These are phyloP conservation scores for Myxozyma neglecta DNA, from an alignment of 805 yeast genomes.

Conservation along the genomic window DNA sequence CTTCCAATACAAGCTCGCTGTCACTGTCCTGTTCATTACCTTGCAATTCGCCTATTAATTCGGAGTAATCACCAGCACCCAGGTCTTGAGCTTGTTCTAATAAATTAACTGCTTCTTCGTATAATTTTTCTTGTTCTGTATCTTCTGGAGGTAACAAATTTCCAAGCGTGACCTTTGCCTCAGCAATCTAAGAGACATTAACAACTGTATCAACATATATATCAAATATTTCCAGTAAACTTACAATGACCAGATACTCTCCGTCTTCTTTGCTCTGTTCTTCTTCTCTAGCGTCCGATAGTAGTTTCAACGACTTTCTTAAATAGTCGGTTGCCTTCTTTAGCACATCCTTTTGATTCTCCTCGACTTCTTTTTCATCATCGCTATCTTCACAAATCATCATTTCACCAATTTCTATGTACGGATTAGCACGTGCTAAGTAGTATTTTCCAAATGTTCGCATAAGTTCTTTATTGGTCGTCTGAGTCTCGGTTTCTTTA, in stretches of 20 bases:
- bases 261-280: constrained; percentile 5
- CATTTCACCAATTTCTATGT: constrained; percentile 37
- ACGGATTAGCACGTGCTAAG: constrained; percentile 38
- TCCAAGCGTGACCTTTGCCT: constrained; percentile 77
- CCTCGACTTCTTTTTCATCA: constrained; percentile 16
- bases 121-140: constrained; percentile 66
- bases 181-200: constrained; percentile 56
- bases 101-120: constrained; percentile 66
- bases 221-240: not conserved
- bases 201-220: not conserved
- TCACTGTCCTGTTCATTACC: constrained; percentile 10
- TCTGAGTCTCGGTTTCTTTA: not conserved
- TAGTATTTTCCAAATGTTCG: constrained; percentile 39
- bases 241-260: constrained; percentile 11
- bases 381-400: constrained; percentile 22
- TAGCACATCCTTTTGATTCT: not conserved
- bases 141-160: constrained; percentile 63
- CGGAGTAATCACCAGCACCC: constrained; percentile 42
- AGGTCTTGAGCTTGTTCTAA: constrained; percentile 68
- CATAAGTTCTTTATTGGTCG: not conserved
- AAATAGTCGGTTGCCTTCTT: constrained; percentile 9
- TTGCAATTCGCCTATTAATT: constrained; percentile 41
- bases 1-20: constrained; percentile 1
- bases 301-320: constrained; percentile 5
- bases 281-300: not conserved